phyloP scores from a whole-genome alignment of 2,329 filamentous ascomycete species.

The Nannizzia gypsea region DNA sequence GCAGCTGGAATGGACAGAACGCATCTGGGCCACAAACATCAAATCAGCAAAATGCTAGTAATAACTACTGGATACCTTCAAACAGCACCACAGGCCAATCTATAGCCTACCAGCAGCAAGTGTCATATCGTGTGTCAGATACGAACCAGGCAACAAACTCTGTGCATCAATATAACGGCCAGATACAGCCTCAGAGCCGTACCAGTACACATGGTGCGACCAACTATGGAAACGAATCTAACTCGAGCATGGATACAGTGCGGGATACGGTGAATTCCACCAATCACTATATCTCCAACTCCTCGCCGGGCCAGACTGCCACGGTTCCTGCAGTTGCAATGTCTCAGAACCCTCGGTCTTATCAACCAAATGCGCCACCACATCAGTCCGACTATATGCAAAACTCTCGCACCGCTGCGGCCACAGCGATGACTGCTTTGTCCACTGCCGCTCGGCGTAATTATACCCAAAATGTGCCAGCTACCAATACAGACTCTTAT shows the following conservation, averaged over 20 bases:
- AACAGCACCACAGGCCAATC: slow-evolving; percentile 4
- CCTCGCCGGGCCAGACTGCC: neutral
- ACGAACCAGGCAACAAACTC: neutral
- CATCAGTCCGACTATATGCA: slow-evolving; percentile 11
- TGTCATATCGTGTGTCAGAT: slow-evolving; percentile 9
- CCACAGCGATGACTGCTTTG: slow-evolving; percentile 13
- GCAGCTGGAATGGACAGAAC: slow-evolving; percentile 11
- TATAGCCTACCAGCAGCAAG: slow-evolving; percentile 8
- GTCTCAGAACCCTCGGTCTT: neutral
- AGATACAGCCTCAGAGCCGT: neutral
- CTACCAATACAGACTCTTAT: neutral
- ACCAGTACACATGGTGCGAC: neutral
- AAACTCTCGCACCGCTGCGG: slow-evolving; percentile 11
- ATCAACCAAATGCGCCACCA: slow-evolving; percentile 3
- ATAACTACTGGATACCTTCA: slow-evolving; percentile 7
- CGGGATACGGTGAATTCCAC: neutral
- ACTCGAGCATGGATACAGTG: neutral
- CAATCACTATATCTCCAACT: neutral
- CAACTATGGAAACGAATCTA: neutral
- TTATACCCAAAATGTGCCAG: neutral
- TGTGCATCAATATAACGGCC: neutral
- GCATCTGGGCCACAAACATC: neutral
- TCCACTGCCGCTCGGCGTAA: slow-evolving; percentile 10
- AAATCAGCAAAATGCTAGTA: slow-evolving; percentile 3
- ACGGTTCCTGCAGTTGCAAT: neutral